Percentiles rank a stretch among this genome's conserved stretches.
Evolutionary conservation across 176 grass and related monocot species (phyloP).

Genomic region (Phyllostachys edulis): DNA sequence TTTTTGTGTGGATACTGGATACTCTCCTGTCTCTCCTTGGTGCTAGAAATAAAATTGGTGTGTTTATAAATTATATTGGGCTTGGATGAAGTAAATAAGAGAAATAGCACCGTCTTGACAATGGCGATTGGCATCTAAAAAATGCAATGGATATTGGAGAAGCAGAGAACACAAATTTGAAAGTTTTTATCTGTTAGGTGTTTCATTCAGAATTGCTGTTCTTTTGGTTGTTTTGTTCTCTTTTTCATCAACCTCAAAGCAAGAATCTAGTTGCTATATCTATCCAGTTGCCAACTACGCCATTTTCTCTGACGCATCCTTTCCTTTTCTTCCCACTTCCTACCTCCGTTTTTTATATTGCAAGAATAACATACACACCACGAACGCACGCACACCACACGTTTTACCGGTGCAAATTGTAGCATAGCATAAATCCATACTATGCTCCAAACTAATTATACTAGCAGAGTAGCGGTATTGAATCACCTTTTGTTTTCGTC

Average conservation of each 20-base stretch:
- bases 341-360: not conserved
- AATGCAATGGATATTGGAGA: not conserved
- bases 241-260: not conserved
- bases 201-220: not conserved
- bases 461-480: not conserved
- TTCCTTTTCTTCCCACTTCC: not conserved
- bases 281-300: not conserved
- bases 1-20: conserved; percentile 21
- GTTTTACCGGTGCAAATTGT: not conserved
- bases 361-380: too few species aligned
- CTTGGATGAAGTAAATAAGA: not conserved
- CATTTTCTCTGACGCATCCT: not conserved
- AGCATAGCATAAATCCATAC: not conserved
- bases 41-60: not conserved
- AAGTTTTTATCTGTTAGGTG: not conserved
- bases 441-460: not conserved
- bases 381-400: too few species aligned
- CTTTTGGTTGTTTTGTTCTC: not conserved
- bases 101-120: not conserved
- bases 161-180: not conserved
- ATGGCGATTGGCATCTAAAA: not conserved
- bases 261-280: not conserved
- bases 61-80: conserved; percentile 2
- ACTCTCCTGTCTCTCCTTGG: not conserved
- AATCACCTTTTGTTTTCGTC: not conserved